A percentile compares a stretch with the other conserved stretches of the same genome.
Evolutionary conservation across 345 rosid genomes (phyloP).

Genomic region (Barbarea vulgaris): DNA sequence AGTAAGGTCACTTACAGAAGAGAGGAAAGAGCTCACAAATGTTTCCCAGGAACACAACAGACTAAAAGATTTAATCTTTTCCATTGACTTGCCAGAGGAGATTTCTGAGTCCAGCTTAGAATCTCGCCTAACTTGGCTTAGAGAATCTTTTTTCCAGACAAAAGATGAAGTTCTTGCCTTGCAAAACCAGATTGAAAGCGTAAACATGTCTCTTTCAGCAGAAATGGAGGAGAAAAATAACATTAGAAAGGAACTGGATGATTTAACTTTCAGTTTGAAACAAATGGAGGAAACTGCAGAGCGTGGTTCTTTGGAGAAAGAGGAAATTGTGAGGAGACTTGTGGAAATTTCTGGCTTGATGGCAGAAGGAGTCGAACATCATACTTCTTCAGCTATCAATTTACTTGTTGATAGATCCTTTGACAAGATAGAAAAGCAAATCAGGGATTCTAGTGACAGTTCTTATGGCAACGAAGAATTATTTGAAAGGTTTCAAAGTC

Average conservation of each 20-base stretch:
- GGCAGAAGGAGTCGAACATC: slow-evolving; percentile 43
- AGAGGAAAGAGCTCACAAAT: slow-evolving; percentile 56
- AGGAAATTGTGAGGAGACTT: slow-evolving; percentile 56
- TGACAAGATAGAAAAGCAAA: slow-evolving; percentile 55
- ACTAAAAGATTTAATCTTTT: slow-evolving; percentile 55
- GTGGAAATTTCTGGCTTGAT: slow-evolving; percentile 60
- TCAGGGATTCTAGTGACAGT: slow-evolving; percentile 39
- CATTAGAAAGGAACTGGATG: slow-evolving; percentile 52
- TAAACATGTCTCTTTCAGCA: slow-evolving; percentile 58
- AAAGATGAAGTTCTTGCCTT: slow-evolving; percentile 54
- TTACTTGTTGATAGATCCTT: slow-evolving; percentile 57
- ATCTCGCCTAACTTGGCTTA: slow-evolving; percentile 66
- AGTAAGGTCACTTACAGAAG: slow-evolving; percentile 66
- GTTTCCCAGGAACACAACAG: slow-evolving; percentile 55
- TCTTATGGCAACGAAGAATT: slow-evolving; percentile 45
- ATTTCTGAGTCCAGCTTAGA: slow-evolving; percentile 56
- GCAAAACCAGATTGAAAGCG: slow-evolving; percentile 57
- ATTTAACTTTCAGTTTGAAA: slow-evolving; percentile 46
- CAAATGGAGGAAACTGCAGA: slow-evolving; percentile 48
- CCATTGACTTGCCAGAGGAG: slow-evolving; percentile 65
- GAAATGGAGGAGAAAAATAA: slow-evolving; percentile 69
- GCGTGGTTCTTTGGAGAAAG: slow-evolving; percentile 55
- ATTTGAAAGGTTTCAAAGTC: slow-evolving; percentile 62
- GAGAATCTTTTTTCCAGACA: slow-evolving; percentile 59
- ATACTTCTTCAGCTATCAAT: slow-evolving; percentile 45